These are phyloP conservation scores for Monosporascus sp. DNA, from an alignment of 2,329 filamentous ascomycete species.

Conservation along the genomic window DNA sequence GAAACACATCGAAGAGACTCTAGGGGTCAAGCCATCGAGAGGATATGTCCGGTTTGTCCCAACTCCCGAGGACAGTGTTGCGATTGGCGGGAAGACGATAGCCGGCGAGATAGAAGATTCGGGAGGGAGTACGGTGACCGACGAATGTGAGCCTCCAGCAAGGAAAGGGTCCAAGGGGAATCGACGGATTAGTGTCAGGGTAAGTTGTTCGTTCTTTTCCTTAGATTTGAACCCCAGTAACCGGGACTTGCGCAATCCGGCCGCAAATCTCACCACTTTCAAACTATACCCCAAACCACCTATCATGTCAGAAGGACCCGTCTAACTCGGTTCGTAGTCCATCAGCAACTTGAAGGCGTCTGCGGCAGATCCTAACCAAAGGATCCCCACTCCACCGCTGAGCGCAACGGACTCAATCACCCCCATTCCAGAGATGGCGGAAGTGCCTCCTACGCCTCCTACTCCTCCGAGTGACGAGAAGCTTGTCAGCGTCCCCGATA, in stretches of 20 bases:
- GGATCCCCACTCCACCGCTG: slow-evolving; percentile 23
- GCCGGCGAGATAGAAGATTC: slow-evolving; percentile 61
- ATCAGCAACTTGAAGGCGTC: slow-evolving; percentile 26
- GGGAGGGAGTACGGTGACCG: slow-evolving; percentile 29
- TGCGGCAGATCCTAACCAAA: slow-evolving; percentile 14
- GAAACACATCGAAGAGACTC: slow-evolving; percentile 64
- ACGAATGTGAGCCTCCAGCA: slow-evolving; percentile 15
- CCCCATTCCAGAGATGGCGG: slow-evolving; percentile 21
- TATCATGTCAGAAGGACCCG: background rate
- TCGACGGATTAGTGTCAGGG: slow-evolving; percentile 22
- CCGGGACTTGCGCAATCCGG: background rate
- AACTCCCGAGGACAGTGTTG: slow-evolving; percentile 66
- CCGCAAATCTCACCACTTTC: background rate
- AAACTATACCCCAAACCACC: background rate
- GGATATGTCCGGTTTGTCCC: slow-evolving; percentile 71
- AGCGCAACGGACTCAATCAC: slow-evolving; percentile 23
- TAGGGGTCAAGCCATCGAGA: slow-evolving; percentile 61
- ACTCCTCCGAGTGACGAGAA: slow-evolving; percentile 23
- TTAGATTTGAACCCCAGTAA: background rate
- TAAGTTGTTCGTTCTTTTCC: slow-evolving; percentile 6
- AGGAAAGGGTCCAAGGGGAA: slow-evolving; percentile 20
- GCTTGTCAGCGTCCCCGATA: slow-evolving; percentile 14
- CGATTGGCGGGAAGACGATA: slow-evolving; percentile 65
- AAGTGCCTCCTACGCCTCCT: slow-evolving; percentile 8
- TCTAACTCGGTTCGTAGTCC: slow-evolving; percentile 22